Evolutionary conservation across 202 grass and related monocot species (phyloP), one percentile per base, ranked within the genome.

Genomic region (Setaria italica): DNA sequence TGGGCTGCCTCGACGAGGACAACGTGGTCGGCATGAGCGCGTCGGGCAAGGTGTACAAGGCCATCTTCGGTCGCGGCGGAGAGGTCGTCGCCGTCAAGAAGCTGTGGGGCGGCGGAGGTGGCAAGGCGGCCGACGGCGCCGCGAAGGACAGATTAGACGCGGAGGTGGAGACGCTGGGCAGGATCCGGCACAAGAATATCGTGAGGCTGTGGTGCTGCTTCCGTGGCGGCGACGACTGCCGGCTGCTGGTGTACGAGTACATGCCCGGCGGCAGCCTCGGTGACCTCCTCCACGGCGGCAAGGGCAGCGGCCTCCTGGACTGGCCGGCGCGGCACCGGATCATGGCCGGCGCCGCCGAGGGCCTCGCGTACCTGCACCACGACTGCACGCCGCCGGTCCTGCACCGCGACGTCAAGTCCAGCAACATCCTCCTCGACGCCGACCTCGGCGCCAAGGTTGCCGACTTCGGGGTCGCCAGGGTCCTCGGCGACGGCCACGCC

Each of bases 171-270:
- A 94, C 82, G 39, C 66, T 97, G 41, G 92, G 95, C 13, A 82
- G 82, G 76, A 90, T 97, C 51, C 86, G 92, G 53, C 92, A 97
- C 81, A 90, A 92, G 66, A 97, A 97, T 79, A 97, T 97, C 48
- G 80, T 97, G 29, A 91, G 86, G 92, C 87, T 97, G 20, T 97
- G 87, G 90, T 94, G 95, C 76, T 90, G 88, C 72, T 85, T 89
- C 82, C 79, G 82, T 1, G 65, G 70, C 7, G 76, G 79, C 14
- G 84, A 94, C 5, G 84, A 97, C 57, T 90, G 72, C 41, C 79
- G 90, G 46, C 82, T 97, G 41, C 84, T 94, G 45, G 90, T 97
- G 37, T 97, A 97, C 62, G 94, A 94, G 86, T 94, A 94, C 92
- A 92, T 94, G 94, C 59, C 86, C 53, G 86, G 89, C 66, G 92